These are phyloP conservation scores for Hypoxylon lenormandii DNA, from an alignment of 495 filamentous ascomycete genomes.

Conservation along the genomic window DNA sequence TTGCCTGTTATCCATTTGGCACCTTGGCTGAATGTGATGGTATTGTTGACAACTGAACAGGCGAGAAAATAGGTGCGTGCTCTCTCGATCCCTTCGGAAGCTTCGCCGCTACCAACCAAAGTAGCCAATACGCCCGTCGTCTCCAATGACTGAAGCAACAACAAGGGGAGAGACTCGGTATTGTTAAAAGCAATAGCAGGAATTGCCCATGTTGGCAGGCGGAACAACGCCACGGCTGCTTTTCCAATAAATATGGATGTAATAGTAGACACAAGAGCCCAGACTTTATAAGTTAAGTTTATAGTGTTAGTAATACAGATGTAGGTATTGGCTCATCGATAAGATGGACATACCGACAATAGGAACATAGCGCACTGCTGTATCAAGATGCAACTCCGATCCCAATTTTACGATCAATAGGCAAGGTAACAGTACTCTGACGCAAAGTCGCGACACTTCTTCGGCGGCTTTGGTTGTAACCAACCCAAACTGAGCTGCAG, in stretches of 20 bases:
- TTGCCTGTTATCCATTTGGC: conserved; percentile 30
- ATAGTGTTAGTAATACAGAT: conserved; percentile 5
- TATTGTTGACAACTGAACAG: conserved; percentile 58
- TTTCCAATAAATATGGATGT: conserved; percentile 67
- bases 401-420: conserved; percentile 78
- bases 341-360: conserved; percentile 48
- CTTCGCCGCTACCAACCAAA: conserved; percentile 61
- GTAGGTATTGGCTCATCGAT: background rate
- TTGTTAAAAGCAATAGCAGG: conserved; percentile 81
- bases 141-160: conserved; percentile 73
- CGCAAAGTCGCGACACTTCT: conserved; percentile 73
- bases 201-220: conserved; percentile 73
- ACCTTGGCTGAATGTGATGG: conserved; percentile 57
- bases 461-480: conserved; percentile 68
- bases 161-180: conserved; percentile 75
- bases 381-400: conserved; percentile 69
- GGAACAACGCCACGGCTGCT: conserved; percentile 58
- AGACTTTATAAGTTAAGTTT: conserved; percentile 55
- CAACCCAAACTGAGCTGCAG: conserved; percentile 69
- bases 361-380: conserved; percentile 66
- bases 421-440: conserved; percentile 76
- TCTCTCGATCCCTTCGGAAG: conserved; percentile 66
- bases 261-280: conserved; percentile 69
- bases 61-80: conserved; percentile 80
- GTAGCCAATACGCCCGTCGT: conserved; percentile 71